Base-by-base conservation (phyloP, 2,329 filamentous ascomycete species). In the Acrocalymma vagum region DNA sequence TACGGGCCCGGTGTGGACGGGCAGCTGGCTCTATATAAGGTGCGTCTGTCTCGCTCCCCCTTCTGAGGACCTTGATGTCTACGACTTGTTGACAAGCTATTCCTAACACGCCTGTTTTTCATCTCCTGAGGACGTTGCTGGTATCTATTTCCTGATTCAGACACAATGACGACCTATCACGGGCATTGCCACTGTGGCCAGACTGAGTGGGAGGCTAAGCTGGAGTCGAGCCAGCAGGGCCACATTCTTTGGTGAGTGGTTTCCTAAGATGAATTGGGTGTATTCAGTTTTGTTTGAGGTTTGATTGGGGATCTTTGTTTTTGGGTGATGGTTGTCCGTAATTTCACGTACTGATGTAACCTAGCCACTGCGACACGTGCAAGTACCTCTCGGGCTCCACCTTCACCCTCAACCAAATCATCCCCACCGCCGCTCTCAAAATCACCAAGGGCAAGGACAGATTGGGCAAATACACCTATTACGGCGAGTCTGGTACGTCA, bases 361-460 rank as follows among this genome's bases (percentile, higher is more conserved):
- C 6, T 13, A 79, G 78, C 71, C 80, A 82, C 56, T 82, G 80
- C 69, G 71, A 78, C 53, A 79, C 78, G 20, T 83, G 80, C 77
- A 81, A 82, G 55, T 59, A 69, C 45, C 72, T 81, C 41, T 72
- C 72, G 35, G 78, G 78, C 50, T 67, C 72, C 13, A 71, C 76
- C 32, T 80, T 70, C 69, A 81, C 78, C 13, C 67, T 81, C 47
- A 82, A 81, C 66, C 76, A 80, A 47, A 76, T 81, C 61, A 72
- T 80, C 37, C 77, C 77, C 29, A 69, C 73, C 54, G 63, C 69
- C 21, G 67, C 72, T 28, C 67, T 83, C 51, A 75, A 75, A 41
- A 70, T 82, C 67, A 80, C 75, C 36, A 76, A 78, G 55, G 79
- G 79, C 36, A 68, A 60, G 16, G 62, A 71, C 32, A 60, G 65